Evolutionary conservation across 345 rosid species (phyloP).

Genomic region (Limnanthes douglasii): DNA sequence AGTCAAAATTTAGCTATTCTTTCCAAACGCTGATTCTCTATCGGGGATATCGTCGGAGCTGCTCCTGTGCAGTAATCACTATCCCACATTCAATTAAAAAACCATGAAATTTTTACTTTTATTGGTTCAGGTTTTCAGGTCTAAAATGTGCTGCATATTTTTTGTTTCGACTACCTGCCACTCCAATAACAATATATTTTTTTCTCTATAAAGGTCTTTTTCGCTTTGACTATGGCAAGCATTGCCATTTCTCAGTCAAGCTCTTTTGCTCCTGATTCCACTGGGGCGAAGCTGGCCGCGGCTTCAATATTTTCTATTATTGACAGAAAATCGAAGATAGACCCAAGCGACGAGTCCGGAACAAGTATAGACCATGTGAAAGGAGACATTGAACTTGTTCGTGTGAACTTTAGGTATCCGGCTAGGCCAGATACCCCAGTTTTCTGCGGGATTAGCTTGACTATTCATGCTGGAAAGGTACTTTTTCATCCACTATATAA

Average conservation of each 20-base stretch:
- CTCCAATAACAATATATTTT: too few relatives aligned
- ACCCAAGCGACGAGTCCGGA: constrained; percentile 64
- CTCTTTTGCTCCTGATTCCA: constrained; percentile 45
- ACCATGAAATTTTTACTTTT: too few relatives aligned
- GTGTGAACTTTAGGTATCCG: constrained; percentile 61
- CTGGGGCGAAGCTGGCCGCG: constrained; percentile 40
- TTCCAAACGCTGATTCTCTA: too few relatives aligned
- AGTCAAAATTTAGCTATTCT: too few relatives aligned
- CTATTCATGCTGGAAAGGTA: constrained; percentile 70
- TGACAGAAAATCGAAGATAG: constrained; percentile 49
- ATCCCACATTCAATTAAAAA: too few relatives aligned
- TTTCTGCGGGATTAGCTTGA: constrained; percentile 41
- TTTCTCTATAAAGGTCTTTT: too few relatives aligned
- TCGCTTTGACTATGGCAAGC: constrained; percentile 54
- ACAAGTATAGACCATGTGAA: constrained; percentile 24
- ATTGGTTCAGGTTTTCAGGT: too few relatives aligned
- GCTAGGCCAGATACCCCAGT: constrained; percentile 61
- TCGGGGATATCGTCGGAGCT: too few relatives aligned
- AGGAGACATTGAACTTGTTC: constrained; percentile 59
- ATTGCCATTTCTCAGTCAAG: constrained; percentile 58
- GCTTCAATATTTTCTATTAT: constrained; percentile 58
- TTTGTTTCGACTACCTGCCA: too few relatives aligned
- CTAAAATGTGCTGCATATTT: too few relatives aligned
- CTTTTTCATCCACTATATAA: neutral
- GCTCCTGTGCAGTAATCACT: too few relatives aligned